phyloP scores from a whole-genome alignment of 495 filamentous ascomycete genomes.

The Hypoxylon trugodes region DNA sequence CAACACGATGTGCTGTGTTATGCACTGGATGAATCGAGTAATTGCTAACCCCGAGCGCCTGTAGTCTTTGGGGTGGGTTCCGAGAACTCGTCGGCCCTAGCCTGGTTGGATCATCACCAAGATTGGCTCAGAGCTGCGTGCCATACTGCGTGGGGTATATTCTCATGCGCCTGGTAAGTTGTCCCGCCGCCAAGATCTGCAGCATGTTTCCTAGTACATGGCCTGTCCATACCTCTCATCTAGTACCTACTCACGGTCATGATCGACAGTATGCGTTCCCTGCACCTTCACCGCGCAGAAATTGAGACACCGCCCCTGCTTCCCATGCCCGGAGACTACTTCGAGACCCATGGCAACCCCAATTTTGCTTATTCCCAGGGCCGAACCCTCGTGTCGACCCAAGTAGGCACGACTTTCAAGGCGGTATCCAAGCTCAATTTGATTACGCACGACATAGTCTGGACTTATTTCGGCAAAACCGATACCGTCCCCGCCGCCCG shows the following conservation, averaged over 20 bases:
- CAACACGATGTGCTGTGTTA: not conserved
- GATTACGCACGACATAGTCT: conserved; percentile 34
- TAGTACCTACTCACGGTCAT: conserved; percentile 10
- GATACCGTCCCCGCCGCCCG: conserved; percentile 24
- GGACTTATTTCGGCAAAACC: conserved; percentile 33
- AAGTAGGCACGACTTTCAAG: conserved; percentile 20
- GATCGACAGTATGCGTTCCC: conserved; percentile 27
- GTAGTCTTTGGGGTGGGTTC: conserved; percentile 36
- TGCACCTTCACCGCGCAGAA: conserved; percentile 33
- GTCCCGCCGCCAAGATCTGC: not conserved
- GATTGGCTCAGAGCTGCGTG: conserved; percentile 38
- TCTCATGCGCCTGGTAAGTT: conserved; percentile 37
- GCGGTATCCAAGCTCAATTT: conserved; percentile 29
- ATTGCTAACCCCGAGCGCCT: conserved; percentile 26
- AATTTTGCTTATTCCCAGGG: not conserved
- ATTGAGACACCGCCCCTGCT: conserved; percentile 37
- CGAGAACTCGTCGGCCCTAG: conserved; percentile 27
- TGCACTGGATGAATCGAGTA: conserved; percentile 3
- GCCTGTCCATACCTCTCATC: not conserved
- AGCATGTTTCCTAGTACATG: too few relatives aligned
- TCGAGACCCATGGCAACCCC: conserved; percentile 9
- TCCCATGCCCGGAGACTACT: conserved; percentile 32
- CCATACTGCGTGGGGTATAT: conserved; percentile 41
- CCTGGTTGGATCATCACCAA: conserved; percentile 34
- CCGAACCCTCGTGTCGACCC: not conserved